These are phyloP conservation scores for Aspergillus cristatus DNA, from an alignment of 495 filamentous ascomycete genomes.

Conservation along the genomic window DNA sequence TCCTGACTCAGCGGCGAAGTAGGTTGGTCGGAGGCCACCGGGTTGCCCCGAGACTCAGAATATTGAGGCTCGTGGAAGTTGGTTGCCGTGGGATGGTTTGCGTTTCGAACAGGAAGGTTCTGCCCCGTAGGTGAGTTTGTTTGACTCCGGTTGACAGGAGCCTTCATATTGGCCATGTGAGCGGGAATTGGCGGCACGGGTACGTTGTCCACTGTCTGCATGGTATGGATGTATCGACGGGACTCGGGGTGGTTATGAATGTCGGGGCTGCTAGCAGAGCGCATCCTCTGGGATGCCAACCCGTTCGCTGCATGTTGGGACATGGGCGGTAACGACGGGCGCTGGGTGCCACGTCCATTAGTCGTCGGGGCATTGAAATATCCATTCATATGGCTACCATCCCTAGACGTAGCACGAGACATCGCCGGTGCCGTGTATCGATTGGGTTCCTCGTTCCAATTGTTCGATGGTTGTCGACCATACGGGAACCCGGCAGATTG, in stretches of 20 bases:
- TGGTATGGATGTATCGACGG: slow-evolving; percentile 44
- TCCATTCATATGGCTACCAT: slow-evolving; percentile 54
- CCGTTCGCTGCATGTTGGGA: slow-evolving; percentile 43
- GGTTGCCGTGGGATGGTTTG: slow-evolving; percentile 20
- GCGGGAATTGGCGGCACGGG: slow-evolving; percentile 55
- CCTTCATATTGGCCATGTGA: slow-evolving; percentile 49
- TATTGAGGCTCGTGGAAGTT: slow-evolving; percentile 35
- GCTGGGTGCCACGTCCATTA: slow-evolving; percentile 60
- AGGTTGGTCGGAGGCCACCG: slow-evolving; percentile 26
- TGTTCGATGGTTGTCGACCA: slow-evolving; percentile 59
- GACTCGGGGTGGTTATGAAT: slow-evolving; percentile 44
- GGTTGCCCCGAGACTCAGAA: slow-evolving; percentile 19
- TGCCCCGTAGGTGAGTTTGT: slow-evolving; percentile 52
- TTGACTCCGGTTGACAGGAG: slow-evolving; percentile 58
- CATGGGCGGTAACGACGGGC: slow-evolving; percentile 78
- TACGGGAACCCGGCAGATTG: slow-evolving; percentile 63
- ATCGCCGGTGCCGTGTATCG: slow-evolving; percentile 83
- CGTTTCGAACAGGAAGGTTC: slow-evolving; percentile 41
- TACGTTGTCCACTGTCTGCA: slow-evolving; percentile 59
- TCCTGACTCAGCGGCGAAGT: slow-evolving; percentile 29
- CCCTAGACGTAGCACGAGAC: slow-evolving; percentile 67
- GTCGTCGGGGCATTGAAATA: slow-evolving; percentile 42
- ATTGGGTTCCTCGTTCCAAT: slow-evolving; percentile 57
- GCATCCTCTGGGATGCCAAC: slow-evolving; percentile 46
- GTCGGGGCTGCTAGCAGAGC: slow-evolving; percentile 64